phyloP scores from a whole-genome alignment of 176 grass and related monocot species.

The Echinochloa phyllopogon region DNA sequence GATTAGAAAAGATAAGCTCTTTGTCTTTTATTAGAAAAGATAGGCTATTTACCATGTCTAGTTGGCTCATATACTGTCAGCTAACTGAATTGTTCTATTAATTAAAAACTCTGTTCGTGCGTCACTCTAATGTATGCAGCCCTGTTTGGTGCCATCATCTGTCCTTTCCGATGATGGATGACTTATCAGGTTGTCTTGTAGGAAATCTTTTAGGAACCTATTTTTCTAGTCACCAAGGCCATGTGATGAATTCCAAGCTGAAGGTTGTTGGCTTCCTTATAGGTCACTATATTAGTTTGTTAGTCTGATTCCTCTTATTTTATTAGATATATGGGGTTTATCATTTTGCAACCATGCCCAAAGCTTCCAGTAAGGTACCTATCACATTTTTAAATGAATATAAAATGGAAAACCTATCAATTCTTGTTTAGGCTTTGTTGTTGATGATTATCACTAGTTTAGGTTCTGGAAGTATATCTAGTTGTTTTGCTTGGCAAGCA shows the following conservation, averaged over 20 bases:
- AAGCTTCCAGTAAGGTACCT: constrained; percentile 2
- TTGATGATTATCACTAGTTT: constrained; percentile 19
- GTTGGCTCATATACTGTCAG: constrained; percentile 30
- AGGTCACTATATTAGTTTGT: constrained; percentile 1
- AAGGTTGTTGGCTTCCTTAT: constrained; percentile 21
- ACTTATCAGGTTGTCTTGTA: not conserved
- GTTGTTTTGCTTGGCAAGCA: constrained; percentile 7
- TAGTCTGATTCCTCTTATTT: constrained; percentile 4
- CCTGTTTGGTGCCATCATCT: constrained; percentile 25
- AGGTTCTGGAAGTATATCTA: not conserved
- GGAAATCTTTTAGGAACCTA: constrained; percentile 2
- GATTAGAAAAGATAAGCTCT: constrained; percentile 21
- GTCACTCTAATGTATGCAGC: constrained; percentile 1
- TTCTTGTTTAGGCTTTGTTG: not conserved
- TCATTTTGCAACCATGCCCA: not conserved
- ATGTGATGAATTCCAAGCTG: not conserved
- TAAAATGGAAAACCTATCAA: not conserved
- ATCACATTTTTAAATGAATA: not conserved
- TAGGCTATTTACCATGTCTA: not conserved
- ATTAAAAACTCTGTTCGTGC: not conserved
- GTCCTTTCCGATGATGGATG: not conserved
- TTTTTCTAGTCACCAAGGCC: constrained; percentile 24
- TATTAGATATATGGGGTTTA: not conserved
- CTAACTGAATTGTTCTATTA: constrained; percentile 20
- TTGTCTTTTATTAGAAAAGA: constrained; percentile 35